Evolutionary conservation across 345 rosid species (phyloP).

Genomic region (Syzygium aqueum): DNA sequence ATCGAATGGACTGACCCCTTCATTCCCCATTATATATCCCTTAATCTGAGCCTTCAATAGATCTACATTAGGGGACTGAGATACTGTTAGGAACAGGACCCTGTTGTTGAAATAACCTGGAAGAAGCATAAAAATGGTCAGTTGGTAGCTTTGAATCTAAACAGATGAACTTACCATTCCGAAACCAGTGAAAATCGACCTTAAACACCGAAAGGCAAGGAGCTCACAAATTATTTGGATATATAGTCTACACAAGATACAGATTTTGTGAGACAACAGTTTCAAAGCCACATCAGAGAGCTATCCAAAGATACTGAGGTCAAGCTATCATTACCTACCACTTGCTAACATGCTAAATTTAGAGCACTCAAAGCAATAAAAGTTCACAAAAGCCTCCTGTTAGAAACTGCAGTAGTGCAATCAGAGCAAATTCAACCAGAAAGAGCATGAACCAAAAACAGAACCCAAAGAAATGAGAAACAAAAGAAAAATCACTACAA

Average conservation of each 20-base stretch:
- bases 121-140: not conserved
- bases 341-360: not conserved
- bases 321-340: not conserved
- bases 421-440: not conserved
- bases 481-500: not conserved
- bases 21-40: slow-evolving; percentile 29
- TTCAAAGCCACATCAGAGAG: not conserved
- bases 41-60: slow-evolving; percentile 30
- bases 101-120: slow-evolving; percentile 45
- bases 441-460: not conserved
- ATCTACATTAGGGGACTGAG: slow-evolving; percentile 72
- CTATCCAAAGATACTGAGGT: not conserved
- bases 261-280: not conserved
- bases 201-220: not conserved
- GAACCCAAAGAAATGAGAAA: not conserved
- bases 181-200: not conserved
- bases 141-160: not conserved
- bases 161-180: not conserved
- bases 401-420: not conserved
- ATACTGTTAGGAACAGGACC: slow-evolving; percentile 67
- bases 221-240: not conserved
- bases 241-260: not conserved
- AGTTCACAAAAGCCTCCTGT: not conserved
- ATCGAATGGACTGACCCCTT: slow-evolving; percentile 12
- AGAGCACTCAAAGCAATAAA: not conserved